These are phyloP conservation scores for Colletotrichum lupini DNA, from an alignment of 2,329 filamentous ascomycete genomes.

Conservation along the genomic window DNA sequence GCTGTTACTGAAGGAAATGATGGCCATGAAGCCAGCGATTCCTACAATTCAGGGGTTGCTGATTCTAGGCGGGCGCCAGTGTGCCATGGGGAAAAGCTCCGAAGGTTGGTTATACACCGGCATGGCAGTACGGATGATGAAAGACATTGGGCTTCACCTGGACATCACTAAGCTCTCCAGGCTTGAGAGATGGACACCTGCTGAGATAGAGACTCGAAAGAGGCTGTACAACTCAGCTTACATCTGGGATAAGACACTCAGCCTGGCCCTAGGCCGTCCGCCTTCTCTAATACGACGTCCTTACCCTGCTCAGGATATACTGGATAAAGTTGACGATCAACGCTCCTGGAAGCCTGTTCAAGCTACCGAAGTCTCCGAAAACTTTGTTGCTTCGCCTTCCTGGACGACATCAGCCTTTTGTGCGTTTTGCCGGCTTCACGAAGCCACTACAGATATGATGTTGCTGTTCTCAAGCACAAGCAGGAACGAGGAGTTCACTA, in stretches of 20 bases:
- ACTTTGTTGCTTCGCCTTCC: neutral
- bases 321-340: slow-evolving; percentile 37
- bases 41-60: slow-evolving; percentile 36
- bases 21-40: slow-evolving; percentile 17
- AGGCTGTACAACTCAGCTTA: slow-evolving; percentile 38
- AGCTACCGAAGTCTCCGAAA: slow-evolving; percentile 16
- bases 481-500: slow-evolving; percentile 5
- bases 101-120: slow-evolving; percentile 39
- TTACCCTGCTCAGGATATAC: slow-evolving; percentile 27
- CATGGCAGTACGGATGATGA: slow-evolving; percentile 39
- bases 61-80: slow-evolving; percentile 37
- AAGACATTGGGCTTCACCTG: slow-evolving; percentile 38
- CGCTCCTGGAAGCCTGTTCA: slow-evolving; percentile 32
- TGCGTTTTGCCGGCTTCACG: slow-evolving; percentile 33
- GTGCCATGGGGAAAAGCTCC: slow-evolving; percentile 37
- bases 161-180: slow-evolving; percentile 32
- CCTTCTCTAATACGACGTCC: slow-evolving; percentile 25
- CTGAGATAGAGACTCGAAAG: slow-evolving; percentile 38
- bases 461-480: slow-evolving; percentile 29
- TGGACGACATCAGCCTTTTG: slow-evolving; percentile 34
- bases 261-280: slow-evolving; percentile 36
- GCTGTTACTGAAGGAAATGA: slow-evolving; percentile 29
- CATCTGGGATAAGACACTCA: slow-evolving; percentile 40
- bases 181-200: slow-evolving; percentile 36
- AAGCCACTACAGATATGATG: slow-evolving; percentile 38